Conservation (phyloP, 1,284 basidiomycete species). For the Athelia psychrophila region DNA sequence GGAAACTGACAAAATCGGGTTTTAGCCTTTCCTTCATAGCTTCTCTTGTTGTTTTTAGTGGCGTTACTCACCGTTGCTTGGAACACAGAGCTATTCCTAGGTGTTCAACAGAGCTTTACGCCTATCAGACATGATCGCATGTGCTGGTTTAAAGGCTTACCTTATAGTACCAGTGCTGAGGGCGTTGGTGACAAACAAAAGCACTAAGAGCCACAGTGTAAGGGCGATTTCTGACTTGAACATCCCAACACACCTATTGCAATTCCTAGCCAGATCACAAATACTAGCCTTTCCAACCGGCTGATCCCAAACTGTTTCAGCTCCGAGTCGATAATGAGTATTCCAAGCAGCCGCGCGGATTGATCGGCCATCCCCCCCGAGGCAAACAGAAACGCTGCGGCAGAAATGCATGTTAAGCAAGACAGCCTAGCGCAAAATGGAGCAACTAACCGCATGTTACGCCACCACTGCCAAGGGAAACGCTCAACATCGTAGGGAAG, state of each 20-base stretch:
- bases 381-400: conserved; percentile 45
- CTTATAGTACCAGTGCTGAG: conserved; percentile 35
- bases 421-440: background rate
- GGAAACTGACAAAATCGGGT: conserved; percentile 28
- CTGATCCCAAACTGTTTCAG: conserved; percentile 31
- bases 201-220: conserved; percentile 24
- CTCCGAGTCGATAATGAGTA: conserved; percentile 40
- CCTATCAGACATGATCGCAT: background rate
- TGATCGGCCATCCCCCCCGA: conserved; percentile 46
- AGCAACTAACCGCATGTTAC: conserved; percentile 37
- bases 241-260: conserved; percentile 35
- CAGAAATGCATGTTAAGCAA: conserved; percentile 3
- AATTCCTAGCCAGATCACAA: conserved; percentile 32
- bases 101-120: conserved; percentile 2
- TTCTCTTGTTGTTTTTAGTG: background rate
- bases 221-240: conserved; percentile 1
- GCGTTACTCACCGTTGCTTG: conserved; percentile 32
- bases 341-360: conserved; percentile 39
- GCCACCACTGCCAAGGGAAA: conserved; percentile 20
- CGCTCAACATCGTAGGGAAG: conserved; percentile 40
- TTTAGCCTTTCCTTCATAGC: background rate
- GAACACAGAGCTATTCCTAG: conserved; percentile 29
- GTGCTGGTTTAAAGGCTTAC: conserved; percentile 13
- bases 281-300: conserved; percentile 31
- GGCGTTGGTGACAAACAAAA: conserved; percentile 42